phyloP scores from a whole-genome alignment of 441 rosid species.

The Sinapis alba region DNA sequence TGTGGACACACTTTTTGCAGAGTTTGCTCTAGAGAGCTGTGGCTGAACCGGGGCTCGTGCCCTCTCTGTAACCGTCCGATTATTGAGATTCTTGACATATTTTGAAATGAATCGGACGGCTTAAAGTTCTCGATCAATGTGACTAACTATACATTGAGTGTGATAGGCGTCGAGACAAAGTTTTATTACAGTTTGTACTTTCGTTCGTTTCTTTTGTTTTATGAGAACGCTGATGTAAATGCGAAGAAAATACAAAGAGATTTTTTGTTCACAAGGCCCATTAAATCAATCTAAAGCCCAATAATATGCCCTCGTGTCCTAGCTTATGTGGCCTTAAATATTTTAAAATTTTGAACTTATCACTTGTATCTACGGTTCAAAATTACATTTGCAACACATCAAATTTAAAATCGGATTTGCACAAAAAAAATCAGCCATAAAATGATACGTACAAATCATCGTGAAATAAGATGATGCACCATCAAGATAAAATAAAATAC shows the following conservation, averaged over 20 bases:
- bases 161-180: neutral
- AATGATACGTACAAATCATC: too few species aligned
- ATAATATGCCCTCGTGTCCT: neutral
- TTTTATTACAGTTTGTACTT: neutral
- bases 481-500: too few species aligned
- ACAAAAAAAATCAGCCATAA: too few species aligned
- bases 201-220: neutral
- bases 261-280: neutral
- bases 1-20: neutral
- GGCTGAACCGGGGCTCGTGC: neutral
- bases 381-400: too few species aligned
- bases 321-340: too few species aligned
- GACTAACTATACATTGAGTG: neutral
- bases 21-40: neutral
- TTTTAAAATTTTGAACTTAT: too few species aligned
- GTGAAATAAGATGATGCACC: too few species aligned
- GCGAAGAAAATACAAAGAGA: neutral
- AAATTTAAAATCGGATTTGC: too few species aligned
- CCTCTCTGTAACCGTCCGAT: neutral
- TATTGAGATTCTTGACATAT: neutral
- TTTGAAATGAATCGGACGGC: neutral
- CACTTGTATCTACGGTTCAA: too few species aligned
- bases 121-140: neutral
- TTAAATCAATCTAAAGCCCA: neutral
- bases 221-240: neutral